Percentiles rank a stretch among this genome's conserved stretches.
These are phyloP conservation scores for Colletotrichum noveboracense DNA, from an alignment of 2,329 filamentous ascomycete genomes.

Conservation along the genomic window DNA sequence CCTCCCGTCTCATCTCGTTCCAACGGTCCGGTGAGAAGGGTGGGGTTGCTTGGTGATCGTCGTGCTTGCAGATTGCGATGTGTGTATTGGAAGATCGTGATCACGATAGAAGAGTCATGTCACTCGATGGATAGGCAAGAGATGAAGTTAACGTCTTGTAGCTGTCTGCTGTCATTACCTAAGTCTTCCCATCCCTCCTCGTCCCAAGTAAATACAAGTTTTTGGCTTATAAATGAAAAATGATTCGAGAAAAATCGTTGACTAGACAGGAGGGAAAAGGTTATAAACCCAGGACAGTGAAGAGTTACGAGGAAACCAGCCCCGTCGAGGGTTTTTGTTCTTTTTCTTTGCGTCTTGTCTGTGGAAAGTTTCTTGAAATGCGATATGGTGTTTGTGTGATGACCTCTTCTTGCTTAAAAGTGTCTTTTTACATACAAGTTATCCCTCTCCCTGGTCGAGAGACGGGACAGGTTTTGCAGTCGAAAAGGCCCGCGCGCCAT, in stretches of 20 bases:
- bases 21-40: neutral
- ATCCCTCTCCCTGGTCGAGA: neutral
- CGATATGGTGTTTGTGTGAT: neutral
- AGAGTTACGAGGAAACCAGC: conserved; percentile 13
- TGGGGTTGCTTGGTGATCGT: neutral
- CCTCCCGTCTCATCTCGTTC: neutral
- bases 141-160: neutral
- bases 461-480: neutral
- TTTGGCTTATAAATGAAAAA: neutral
- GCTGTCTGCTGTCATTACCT: conserved; percentile 17
- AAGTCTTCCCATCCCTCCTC: neutral
- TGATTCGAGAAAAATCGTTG: neutral
- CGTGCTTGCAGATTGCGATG: neutral
- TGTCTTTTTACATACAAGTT: conserved; percentile 8
- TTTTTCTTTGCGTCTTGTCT: neutral
- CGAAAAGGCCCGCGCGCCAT: conserved; percentile 4
- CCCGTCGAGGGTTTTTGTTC: conserved; percentile 14
- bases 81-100: neutral
- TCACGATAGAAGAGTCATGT: neutral
- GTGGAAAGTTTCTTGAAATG: conserved; percentile 3
- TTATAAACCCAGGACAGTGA: conserved; percentile 2
- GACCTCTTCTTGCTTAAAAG: neutral
- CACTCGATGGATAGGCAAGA: too few relatives aligned
- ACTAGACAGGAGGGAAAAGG: neutral
- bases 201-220: neutral